Evolutionary conservation across 2,329 filamentous ascomycete genomes (phyloP), one percentile per base, ranked within the genome.

Genomic region (Colletotrichum lindemuthianum): DNA sequence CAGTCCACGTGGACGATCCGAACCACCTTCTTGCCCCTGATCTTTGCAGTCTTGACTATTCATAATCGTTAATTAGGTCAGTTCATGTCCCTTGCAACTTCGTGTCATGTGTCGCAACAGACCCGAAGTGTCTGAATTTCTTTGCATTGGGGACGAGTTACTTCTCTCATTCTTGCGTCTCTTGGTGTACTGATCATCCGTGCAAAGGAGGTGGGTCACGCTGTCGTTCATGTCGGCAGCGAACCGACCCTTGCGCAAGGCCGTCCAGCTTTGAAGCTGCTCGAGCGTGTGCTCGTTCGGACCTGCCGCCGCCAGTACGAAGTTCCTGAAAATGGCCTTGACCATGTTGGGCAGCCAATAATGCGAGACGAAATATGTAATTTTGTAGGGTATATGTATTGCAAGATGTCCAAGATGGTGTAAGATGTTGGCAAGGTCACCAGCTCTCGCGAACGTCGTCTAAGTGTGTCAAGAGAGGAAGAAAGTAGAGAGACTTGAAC

Each of bases 151-250:
- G 11, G 8, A 10, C 15, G n/a, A n/a, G 8, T 15, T 57, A 68
- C 66, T 68, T 48, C 59, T 24, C 32, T 44, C 15, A 13, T 60
- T 64, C 52, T 36, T 68, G 6, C 34, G 33, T 1, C 39, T 51
- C 43, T 34, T 75, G 66, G 84, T 82, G 75, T 87, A 93, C 13
- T 89, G 85, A 39, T 87, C 82, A 53, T 84, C 79, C 0, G 86
- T 87, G 58, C 88, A 86, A 24, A 97, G 82, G 0, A 97, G 78
- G 75, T 97, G 93, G 0, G 93, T 97, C 9, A 90, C 86, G 0
- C 79, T 70, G 0, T 80, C 73, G 33, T 80, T 81, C 15, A 92
- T 76, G 0, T 81, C 77, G 1, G 79, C 73, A 0, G 79, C 76
- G 72, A 88, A 90, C 1, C 61, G 74, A 2, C 91, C 93, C 7